Evolutionary conservation across 257 asterid species (phyloP), one percentile per base, ranked within the genome.

Genomic region (Mentha longifolia): DNA sequence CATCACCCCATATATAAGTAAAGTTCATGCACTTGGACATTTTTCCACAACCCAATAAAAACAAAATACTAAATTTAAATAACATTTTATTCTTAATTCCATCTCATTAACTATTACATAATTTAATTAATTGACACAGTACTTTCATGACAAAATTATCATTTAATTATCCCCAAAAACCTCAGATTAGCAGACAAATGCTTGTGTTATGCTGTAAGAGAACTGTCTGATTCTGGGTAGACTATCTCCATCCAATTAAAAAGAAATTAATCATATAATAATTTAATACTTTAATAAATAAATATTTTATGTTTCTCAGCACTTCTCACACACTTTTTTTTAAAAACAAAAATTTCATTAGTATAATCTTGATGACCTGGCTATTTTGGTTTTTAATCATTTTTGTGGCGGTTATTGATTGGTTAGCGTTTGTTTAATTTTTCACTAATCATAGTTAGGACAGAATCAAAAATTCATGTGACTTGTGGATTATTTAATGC

Each of bases 21-120:
- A 71, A 17, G 75, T 85, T 51, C 87, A 87, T 81, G 87, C 90
- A 85, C 74, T 84, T 67, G 11, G 43, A 59, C 84, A 64, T 17
- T 60, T 70, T 75, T 60, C 22, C 67, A 64, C 47, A 50, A 58
- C 46, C 76, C 69, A 68, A 76, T 71, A 33, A 58, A 19, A 52
- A 17, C 51, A 25, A 35, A 35, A 35, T 1, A 49, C 22, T 0
- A 33, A 28, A 15, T 58, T 19, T 58, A 35, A 35, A 39, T 4
- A 33, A 30, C 2, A 51, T 7, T 49, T 19, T 17, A 54, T 42
- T 17, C 9, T 42, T 43, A 68, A 76, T 55, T 71, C 59, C 70
- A 66, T 61, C 64, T 42, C 42, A 50, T 42, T 65, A 65, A 42
- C 28, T 16, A 30, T 45, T 15, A 22, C 62, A 28, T 56, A 4